These are phyloP conservation scores for Scleromitrula shiraiana DNA, from an alignment of 2,329 filamentous ascomycete genomes.

Conservation along the genomic window DNA sequence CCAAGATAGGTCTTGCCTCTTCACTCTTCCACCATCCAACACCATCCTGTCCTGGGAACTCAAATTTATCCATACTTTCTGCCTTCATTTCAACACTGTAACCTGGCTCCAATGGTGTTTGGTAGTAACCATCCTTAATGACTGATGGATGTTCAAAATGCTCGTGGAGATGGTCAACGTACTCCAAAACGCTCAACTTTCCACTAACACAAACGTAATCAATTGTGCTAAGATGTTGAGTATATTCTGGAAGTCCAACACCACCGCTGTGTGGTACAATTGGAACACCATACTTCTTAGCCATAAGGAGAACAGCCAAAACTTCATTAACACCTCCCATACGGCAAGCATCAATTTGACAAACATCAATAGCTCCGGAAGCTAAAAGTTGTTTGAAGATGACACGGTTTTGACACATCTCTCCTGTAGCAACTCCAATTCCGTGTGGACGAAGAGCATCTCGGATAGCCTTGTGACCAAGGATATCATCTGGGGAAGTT, in stretches of 20 bases:
- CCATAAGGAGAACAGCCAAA: constrained; percentile 80
- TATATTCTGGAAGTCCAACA: constrained; percentile 88
- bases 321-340: constrained; percentile 89
- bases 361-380: constrained; percentile 73
- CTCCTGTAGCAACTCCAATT: constrained; percentile 82
- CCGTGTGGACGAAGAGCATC: constrained; percentile 67
- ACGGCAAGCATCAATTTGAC: constrained; percentile 85
- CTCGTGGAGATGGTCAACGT: constrained; percentile 89
- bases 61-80: constrained; percentile 73
- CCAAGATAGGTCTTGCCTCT: constrained; percentile 29
- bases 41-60: constrained; percentile 62
- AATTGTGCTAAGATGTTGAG: constrained; percentile 84
- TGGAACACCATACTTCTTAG: constrained; percentile 62
- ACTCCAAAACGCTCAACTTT: constrained; percentile 77
- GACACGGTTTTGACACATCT: constrained; percentile 94
- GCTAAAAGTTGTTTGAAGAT: constrained; percentile 88
- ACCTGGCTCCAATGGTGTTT: constrained; percentile 72
- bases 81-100: constrained; percentile 94
- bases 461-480: constrained; percentile 78
- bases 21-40: constrained; percentile 81
- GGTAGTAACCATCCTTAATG: constrained; percentile 80
- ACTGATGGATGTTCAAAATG: constrained; percentile 78
- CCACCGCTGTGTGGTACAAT: constrained; percentile 86
- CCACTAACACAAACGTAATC: constrained; percentile 85
- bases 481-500: constrained; percentile 80